phyloP scores from a whole-genome alignment of 257 asterid genomes.

The Nicotiana attenuata region DNA sequence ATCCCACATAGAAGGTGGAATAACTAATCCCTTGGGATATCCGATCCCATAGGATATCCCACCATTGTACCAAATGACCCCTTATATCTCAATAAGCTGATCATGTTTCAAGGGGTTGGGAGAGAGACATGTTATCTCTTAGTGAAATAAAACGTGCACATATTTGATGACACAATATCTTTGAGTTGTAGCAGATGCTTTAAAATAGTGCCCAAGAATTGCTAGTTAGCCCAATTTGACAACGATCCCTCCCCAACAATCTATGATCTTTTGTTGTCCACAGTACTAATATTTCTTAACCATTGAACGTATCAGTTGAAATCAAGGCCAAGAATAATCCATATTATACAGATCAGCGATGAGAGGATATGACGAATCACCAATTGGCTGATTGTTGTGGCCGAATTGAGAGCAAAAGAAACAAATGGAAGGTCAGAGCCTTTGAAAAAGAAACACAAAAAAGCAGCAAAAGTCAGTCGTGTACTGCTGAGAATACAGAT shows the following conservation, averaged over 20 bases:
- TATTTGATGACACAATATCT: too few species aligned
- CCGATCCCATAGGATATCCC: too few species aligned
- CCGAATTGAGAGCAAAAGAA: neutral
- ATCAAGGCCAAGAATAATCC: neutral
- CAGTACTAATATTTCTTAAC: slow-evolving; percentile 18
- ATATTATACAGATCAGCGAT: slow-evolving; percentile 10
- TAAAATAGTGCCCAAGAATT: neutral
- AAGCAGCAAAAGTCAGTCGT: neutral
- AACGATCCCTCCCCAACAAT: neutral
- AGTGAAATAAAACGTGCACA: too few species aligned
- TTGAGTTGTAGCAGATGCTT: neutral
- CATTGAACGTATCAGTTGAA: slow-evolving; percentile 20
- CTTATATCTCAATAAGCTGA: too few species aligned
- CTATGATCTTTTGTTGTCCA: neutral
- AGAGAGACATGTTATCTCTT: too few species aligned
- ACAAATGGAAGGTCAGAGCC: neutral
- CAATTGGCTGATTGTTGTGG: neutral
- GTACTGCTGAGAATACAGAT: neutral
- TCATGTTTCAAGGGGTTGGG: too few species aligned
- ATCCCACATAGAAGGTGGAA: too few species aligned
- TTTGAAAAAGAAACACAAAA: neutral
- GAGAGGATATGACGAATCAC: neutral
- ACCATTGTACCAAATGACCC: too few species aligned
- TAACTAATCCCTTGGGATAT: too few species aligned
- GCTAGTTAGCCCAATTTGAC: neutral